Evolutionary conservation across 805 yeast genomes (phyloP), one percentile per base, ranked within the genome.

Genomic region (Danielozyma ontarioensis): DNA sequence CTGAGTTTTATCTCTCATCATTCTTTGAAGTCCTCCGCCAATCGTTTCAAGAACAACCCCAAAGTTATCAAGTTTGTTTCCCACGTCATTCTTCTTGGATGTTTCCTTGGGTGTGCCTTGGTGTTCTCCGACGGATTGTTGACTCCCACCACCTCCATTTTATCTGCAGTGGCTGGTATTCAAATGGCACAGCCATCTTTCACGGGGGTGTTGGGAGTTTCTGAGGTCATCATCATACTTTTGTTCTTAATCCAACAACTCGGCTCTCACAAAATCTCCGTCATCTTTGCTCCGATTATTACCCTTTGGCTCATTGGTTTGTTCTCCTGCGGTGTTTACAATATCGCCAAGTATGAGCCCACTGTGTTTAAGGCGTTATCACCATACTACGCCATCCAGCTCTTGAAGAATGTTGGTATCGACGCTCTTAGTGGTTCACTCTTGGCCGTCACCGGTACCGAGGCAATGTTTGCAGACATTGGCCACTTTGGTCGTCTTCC

Each of bases 401-500:
- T 64, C 25, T 51, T 77, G 39, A 56, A 48, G 29, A 41, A 48
- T 8, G 61, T 65, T 3, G 65, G 63, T 14, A 54, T 70, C 18
- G 74, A 68, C 45, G 55, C 63, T 2, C 55, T 77, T 21, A 66
- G 74, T 8, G 69, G 74, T 3, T 72, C 74, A 3, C 67, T 76
- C 72, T 65, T 77, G 28, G 59, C 76, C 1, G 53, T 77, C 17
- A 76, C 83, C 0, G 83, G 83, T 21, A 60, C 73, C 3, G 83
- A 77, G 41, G 80, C 82, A 5, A 70, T 77, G 77, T 78, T 77
- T 55, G 79, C 81, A 2, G 82, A 77, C 51, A 60, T 76, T 32
- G 76, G 80, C 3, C 79, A 73, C 45, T 73, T 76, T 45, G 75
- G 78, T 3, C 59, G 61, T 17, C 41, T 58, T 4, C 71, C 81